Conservation (phyloP, 805 yeast species). For the Pichia kluyveri region DNA sequence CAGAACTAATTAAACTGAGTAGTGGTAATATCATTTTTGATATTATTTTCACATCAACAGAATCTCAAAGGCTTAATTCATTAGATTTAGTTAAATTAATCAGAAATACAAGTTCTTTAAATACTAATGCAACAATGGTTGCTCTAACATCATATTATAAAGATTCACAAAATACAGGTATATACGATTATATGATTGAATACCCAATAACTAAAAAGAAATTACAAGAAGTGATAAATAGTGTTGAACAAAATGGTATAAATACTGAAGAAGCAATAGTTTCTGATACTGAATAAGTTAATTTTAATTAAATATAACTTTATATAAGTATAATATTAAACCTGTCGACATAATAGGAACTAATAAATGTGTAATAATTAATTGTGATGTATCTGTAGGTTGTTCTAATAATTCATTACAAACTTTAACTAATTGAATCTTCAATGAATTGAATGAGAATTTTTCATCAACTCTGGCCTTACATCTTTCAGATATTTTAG, state of each 20-base stretch:
- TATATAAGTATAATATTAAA: neutral
- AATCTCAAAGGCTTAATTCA: conserved; percentile 57
- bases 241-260: conserved; percentile 14
- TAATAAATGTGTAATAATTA: neutral
- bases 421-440: conserved; percentile 14
- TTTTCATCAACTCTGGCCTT: conserved; percentile 27
- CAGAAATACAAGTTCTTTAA: conserved; percentile 67
- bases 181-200: conserved; percentile 64
- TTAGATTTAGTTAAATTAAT: conserved; percentile 71
- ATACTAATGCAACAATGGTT: conserved; percentile 67
- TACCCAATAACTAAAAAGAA: conserved; percentile 47
- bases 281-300: conserved; percentile 23
- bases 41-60: conserved; percentile 67
- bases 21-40: conserved; percentile 82
- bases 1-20: conserved; percentile 72
- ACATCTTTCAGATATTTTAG: conserved; percentile 16
- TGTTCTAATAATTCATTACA: conserved; percentile 5
- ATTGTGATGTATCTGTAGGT: neutral
- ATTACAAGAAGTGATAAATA: conserved; percentile 23
- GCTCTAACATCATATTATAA: conserved; percentile 64
- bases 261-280: conserved; percentile 26
- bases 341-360: neutral
- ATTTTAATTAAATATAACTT: neutral
- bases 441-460: conserved; percentile 41
- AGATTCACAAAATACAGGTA: conserved; percentile 48